These are phyloP conservation scores for Davidsoniella eucalypti DNA, from an alignment of 2,329 filamentous ascomycete genomes.

Conservation along the genomic window DNA sequence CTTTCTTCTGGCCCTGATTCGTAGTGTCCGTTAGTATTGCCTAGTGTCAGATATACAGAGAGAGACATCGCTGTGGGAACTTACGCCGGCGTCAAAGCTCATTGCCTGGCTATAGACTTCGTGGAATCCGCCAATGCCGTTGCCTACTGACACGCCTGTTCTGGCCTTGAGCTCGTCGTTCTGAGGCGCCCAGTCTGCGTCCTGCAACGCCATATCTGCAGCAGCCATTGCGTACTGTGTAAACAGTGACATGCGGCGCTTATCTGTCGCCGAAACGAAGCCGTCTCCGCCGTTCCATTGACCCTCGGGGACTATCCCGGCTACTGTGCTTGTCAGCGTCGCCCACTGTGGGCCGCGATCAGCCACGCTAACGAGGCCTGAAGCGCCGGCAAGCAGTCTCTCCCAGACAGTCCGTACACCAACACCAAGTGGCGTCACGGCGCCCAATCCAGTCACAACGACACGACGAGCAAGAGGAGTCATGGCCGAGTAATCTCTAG, in stretches of 20 bases:
- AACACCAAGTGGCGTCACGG: conserved; percentile 68
- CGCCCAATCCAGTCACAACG: conserved; percentile 70
- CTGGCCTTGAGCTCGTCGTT: conserved; percentile 47
- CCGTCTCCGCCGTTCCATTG: conserved; percentile 37
- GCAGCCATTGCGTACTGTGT: conserved; percentile 83
- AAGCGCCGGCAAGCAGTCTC: conserved; percentile 61
- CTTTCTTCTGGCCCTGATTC: conserved; percentile 72
- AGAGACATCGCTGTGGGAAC: conserved; percentile 16
- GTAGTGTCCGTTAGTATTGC: background rate
- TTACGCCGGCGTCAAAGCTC: conserved; percentile 55
- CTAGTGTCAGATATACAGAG: background rate
- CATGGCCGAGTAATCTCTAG: background rate
- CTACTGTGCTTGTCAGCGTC: conserved; percentile 67
- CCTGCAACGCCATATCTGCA: conserved; percentile 66
- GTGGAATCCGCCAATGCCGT: conserved; percentile 86
- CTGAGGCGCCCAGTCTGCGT: conserved; percentile 60
- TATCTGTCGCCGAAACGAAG: conserved; percentile 31
- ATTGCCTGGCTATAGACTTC: conserved; percentile 76
- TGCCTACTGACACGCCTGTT: conserved; percentile 84
- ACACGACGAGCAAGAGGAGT: conserved; percentile 39
- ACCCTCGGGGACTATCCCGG: conserved; percentile 56
- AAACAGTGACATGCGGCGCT: conserved; percentile 76
- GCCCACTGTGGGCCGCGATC: conserved; percentile 46
- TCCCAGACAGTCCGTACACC: conserved; percentile 65
- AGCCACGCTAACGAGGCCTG: conserved; percentile 61